Evolutionary conservation across 805 yeast species (phyloP).

Genomic region (Jamesozyma lodderae): DNA sequence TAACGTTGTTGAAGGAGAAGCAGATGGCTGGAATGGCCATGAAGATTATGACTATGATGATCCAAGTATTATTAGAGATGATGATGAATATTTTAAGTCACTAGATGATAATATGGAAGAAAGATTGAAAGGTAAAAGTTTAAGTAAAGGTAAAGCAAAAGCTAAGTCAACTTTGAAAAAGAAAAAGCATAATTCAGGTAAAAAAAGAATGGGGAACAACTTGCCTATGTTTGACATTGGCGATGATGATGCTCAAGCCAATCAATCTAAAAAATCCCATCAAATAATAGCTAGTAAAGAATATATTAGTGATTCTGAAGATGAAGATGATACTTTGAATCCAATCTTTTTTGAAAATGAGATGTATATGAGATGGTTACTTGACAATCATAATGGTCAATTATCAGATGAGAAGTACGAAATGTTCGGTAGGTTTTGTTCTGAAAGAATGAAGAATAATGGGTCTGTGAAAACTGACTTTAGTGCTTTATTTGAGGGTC

Average conservation of each 20-base stretch:
- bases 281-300: conserved; percentile 22
- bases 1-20: conserved; percentile 4
- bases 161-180: conserved; percentile 12
- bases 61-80: conserved; percentile 15
- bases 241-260: conserved; percentile 4
- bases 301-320: conserved; percentile 28
- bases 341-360: conserved; percentile 30
- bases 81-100: conserved; percentile 24
- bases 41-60: conserved; percentile 19
- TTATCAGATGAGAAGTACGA: conserved; percentile 17
- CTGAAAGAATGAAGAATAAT: conserved; percentile 22
- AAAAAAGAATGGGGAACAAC: conserved; percentile 3
- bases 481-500: conserved; percentile 24
- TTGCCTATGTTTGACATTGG: conserved; percentile 12
- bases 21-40: conserved; percentile 17
- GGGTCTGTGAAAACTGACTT: conserved; percentile 18
- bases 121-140: conserved; percentile 5
- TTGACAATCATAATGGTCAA: conserved; percentile 23
- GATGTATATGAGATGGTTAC: conserved; percentile 26
- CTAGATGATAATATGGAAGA: conserved; percentile 9
- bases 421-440: conserved; percentile 20
- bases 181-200: conserved; percentile 1
- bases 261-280: conserved; percentile 2
- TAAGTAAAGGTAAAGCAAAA: conserved; percentile 20
- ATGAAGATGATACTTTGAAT: conserved; percentile 16